Conservation (phyloP, 225 moss, liverwort and hornwort genomes). For the Sphagnum tenellum region DNA sequence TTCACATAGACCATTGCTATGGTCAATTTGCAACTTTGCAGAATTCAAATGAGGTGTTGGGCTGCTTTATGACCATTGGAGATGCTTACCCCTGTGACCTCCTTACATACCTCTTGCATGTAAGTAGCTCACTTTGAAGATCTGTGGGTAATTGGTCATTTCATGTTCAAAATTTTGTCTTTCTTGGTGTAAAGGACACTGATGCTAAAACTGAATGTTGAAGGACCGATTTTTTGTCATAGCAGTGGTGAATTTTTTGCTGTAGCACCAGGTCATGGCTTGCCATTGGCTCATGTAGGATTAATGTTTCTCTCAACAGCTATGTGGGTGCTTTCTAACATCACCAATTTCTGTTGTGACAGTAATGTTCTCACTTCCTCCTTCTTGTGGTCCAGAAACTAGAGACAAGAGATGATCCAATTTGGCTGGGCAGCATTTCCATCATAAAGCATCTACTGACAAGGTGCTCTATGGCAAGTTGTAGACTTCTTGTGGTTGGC, state of each 20-base stretch:
- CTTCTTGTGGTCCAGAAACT: conserved; percentile 53
- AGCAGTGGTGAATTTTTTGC: too few species aligned
- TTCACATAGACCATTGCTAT: too few species aligned
- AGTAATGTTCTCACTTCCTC: conserved; percentile 4
- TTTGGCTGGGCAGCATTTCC: conserved; percentile 81
- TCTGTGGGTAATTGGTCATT: too few species aligned
- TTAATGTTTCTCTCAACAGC: too few species aligned
- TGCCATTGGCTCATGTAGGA: too few species aligned
- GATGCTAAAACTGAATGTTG: too few species aligned
- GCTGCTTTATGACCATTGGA: conserved; percentile 84
- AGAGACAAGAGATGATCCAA: conserved; percentile 65
- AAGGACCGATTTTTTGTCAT: too few species aligned
- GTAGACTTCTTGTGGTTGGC: too few species aligned
- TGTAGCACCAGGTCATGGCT: too few species aligned
- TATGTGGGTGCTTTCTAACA: too few species aligned
- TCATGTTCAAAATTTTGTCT: too few species aligned
- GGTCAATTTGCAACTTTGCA: conserved; percentile 14
- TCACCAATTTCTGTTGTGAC: background rate
- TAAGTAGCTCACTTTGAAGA: conserved; percentile 5
- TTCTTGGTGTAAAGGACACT: too few species aligned
- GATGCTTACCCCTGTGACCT: conserved; percentile 61
- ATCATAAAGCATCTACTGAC: conserved; percentile 84
- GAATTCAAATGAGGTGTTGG: conserved; percentile 85
- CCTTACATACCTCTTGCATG: conserved; percentile 59
- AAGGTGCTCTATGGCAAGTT: conserved; percentile 28